Evolutionary conservation across 192 early-diverging fungal genomes (phyloP).

Genomic region (Dissophora globulifera): DNA sequence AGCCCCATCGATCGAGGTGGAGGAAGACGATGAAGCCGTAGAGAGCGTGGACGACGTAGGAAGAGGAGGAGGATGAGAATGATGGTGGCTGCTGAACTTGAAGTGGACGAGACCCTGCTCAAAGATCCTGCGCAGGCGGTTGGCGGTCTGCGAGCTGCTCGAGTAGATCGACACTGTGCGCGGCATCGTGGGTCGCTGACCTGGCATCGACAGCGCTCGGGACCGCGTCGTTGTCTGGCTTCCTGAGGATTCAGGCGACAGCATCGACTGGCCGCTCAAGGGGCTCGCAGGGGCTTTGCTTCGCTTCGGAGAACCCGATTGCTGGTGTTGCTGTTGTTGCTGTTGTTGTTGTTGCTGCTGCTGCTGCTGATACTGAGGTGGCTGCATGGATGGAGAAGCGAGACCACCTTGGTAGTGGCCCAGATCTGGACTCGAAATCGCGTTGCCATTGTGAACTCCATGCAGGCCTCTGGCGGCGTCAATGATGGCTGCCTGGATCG

Average conservation of each 20-base stretch:
- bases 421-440: conserved; percentile 37
- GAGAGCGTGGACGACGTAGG: too few relatives aligned
- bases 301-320: not conserved
- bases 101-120: conserved; percentile 44
- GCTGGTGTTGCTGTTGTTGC: not conserved
- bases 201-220: conserved; percentile 44
- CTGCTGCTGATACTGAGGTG: too few relatives aligned
- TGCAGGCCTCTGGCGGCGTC: conserved; percentile 29
- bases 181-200: conserved; percentile 40
- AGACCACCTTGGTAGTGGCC: conserved; percentile 12
- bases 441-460: not conserved
- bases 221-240: conserved; percentile 7
- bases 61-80: not conserved
- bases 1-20: not conserved
- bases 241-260: conserved; percentile 10
- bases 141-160: conserved; percentile 47
- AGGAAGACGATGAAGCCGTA: not conserved
- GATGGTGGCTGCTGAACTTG: not conserved
- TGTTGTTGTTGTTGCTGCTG: too few relatives aligned
- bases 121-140: conserved; percentile 28
- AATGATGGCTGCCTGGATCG: conserved; percentile 49
- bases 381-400: too few relatives aligned
- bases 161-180: conserved; percentile 50
- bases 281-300: not conserved
- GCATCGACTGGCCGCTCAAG: not conserved